phyloP scores from a whole-genome alignment of 768 basidiomycete species.

The Cyclocybe cylindracea region DNA sequence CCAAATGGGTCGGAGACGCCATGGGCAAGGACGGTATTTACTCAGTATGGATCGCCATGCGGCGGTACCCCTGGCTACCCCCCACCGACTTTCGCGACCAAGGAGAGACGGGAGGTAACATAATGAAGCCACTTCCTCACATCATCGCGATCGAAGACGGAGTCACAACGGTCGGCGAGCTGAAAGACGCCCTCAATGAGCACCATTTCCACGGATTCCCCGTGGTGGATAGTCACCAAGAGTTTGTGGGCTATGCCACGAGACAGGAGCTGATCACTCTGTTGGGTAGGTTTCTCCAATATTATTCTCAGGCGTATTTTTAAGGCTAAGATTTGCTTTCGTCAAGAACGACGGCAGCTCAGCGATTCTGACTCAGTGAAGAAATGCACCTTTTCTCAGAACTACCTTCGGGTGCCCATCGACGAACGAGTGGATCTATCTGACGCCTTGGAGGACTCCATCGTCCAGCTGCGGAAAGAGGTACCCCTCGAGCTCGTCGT shows the following conservation, averaged over 20 bases:
- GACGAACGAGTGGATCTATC: slow-evolving; percentile 38
- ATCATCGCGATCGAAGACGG: slow-evolving; percentile 57
- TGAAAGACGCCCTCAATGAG: slow-evolving; percentile 48
- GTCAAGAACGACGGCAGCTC: slow-evolving; percentile 28
- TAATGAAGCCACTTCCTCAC: slow-evolving; percentile 56
- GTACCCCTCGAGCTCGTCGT: slow-evolving; percentile 73
- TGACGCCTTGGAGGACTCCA: slow-evolving; percentile 44
- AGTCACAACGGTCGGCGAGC: slow-evolving; percentile 44
- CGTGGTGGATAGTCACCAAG: slow-evolving; percentile 47
- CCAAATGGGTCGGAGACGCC: slow-evolving; percentile 78
- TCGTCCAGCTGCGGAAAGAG: slow-evolving; percentile 66
- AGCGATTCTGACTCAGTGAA: slow-evolving; percentile 22
- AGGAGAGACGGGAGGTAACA: slow-evolving; percentile 59
- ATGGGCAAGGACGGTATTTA: slow-evolving; percentile 72
- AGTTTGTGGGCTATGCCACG: slow-evolving; percentile 62
- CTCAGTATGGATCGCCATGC: slow-evolving; percentile 70
- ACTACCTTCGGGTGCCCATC: slow-evolving; percentile 24
- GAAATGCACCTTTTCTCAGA: slow-evolving; percentile 45
- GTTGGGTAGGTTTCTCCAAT: slow-evolving; percentile 31
- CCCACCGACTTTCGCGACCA: slow-evolving; percentile 64
- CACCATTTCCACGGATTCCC: slow-evolving; percentile 66
- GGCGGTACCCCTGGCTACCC: slow-evolving; percentile 71
- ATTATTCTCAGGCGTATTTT: not conserved
- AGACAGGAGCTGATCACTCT: slow-evolving; percentile 48
- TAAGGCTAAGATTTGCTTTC: not conserved